These are phyloP conservation scores for Colletotrichum cuscutae DNA, from an alignment of 2,329 filamentous ascomycete genomes.

Conservation along the genomic window DNA sequence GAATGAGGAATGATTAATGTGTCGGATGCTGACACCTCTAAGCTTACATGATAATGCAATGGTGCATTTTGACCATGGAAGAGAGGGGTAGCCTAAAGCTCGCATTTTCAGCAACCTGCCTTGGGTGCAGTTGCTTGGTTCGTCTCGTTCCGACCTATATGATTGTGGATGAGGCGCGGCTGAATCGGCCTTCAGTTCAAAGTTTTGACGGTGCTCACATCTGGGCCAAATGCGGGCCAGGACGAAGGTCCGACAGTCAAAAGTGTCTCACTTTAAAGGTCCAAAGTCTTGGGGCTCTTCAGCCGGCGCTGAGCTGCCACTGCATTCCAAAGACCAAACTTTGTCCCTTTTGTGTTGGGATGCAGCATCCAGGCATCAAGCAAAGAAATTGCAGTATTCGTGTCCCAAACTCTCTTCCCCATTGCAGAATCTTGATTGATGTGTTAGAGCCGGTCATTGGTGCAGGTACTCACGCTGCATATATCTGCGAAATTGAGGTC, in stretches of 20 bases:
- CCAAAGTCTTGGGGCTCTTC: background rate
- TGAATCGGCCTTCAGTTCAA: background rate
- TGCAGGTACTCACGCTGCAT: background rate
- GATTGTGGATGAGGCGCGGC: background rate
- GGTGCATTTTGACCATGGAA: background rate
- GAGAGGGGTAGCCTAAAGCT: too few species aligned
- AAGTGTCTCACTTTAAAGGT: background rate
- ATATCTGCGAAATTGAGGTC: background rate
- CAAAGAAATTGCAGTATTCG: constrained; percentile 1
- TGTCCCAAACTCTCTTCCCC: background rate
- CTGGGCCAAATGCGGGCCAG: background rate
- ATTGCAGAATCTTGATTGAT: background rate
- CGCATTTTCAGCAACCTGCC: too few species aligned
- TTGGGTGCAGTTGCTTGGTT: background rate
- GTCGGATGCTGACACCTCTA: background rate
- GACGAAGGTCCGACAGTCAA: too few species aligned
- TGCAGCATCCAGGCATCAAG: background rate
- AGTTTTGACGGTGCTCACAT: background rate
- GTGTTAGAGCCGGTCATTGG: background rate
- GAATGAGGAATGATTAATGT: background rate
- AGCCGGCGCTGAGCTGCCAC: background rate
- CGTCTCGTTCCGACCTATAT: background rate
- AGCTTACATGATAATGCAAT: background rate
- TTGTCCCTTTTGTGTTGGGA: background rate
- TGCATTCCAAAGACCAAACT: background rate